phyloP scores from a whole-genome alignment of 352 stramenopile species.

The Pythium coloratum region DNA sequence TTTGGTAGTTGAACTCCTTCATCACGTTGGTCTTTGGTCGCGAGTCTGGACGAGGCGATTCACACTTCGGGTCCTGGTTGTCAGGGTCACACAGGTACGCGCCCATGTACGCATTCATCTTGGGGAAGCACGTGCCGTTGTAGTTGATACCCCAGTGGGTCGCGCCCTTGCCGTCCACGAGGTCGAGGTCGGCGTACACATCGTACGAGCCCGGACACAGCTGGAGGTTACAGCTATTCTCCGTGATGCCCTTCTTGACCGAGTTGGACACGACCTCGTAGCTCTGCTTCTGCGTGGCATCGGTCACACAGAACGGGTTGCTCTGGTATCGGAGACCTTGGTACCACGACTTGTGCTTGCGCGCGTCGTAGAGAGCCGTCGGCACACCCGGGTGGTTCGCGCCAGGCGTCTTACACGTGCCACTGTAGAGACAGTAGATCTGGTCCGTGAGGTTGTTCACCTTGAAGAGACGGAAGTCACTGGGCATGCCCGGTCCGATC shows the following conservation, averaged over 20 bases:
- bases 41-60: constrained; percentile 36
- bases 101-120: constrained; percentile 33
- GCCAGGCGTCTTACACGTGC: constrained; percentile 31
- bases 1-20: constrained; percentile 73
- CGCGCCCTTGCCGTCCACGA: constrained; percentile 32
- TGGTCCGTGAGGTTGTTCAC: constrained; percentile 14
- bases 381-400: constrained; percentile 54
- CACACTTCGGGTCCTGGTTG: constrained; percentile 41
- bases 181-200: constrained; percentile 37
- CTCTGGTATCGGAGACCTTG: constrained; percentile 51
- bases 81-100: constrained; percentile 37
- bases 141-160: constrained; percentile 36
- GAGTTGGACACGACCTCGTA: constrained; percentile 33
- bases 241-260: constrained; percentile 31
- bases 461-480: constrained; percentile 28
- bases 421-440: constrained; percentile 28
- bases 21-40: constrained; percentile 52
- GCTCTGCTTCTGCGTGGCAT: constrained; percentile 23
- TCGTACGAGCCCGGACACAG: constrained; percentile 47
- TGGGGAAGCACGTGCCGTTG: constrained; percentile 36
- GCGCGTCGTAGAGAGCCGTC: constrained; percentile 35
- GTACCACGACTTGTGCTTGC: constrained; percentile 57
- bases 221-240: constrained; percentile 40
- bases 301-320: constrained; percentile 42
- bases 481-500: constrained; percentile 47